Conservation (phyloP, 176 grass and related monocot species). For the Bolboschoenus planiculmis region DNA sequence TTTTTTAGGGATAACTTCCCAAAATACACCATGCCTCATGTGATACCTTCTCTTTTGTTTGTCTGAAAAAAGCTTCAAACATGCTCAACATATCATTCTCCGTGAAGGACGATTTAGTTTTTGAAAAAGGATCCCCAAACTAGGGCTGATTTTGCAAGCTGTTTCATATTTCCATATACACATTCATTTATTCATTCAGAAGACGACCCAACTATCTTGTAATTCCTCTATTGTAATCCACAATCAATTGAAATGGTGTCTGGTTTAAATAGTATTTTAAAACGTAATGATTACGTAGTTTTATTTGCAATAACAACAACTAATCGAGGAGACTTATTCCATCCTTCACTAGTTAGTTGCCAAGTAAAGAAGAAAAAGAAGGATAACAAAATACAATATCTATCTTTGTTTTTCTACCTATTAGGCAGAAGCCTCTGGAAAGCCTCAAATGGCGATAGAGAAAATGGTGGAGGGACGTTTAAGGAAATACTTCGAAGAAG, state of each 20-base stretch:
- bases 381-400: slow-evolving; percentile 4
- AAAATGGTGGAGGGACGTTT: slow-evolving; percentile 97
- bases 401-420: slow-evolving; percentile 4
- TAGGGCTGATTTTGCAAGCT: neutral
- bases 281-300: neutral
- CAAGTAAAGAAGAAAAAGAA: neutral
- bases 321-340: neutral
- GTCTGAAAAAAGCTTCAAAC: neutral
- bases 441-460: slow-evolving; percentile 87
- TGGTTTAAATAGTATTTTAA: neutral
- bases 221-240: neutral
- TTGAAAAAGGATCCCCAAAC: neutral
- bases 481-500: slow-evolving; percentile 87
- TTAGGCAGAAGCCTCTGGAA: slow-evolving; percentile 88
- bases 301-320: neutral
- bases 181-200: neutral
- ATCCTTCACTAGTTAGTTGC: neutral
- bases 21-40: neutral
- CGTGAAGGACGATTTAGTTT: neutral
- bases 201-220: neutral
- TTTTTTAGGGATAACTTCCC: neutral
- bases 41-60: neutral
- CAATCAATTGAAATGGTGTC: neutral
- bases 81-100: neutral
- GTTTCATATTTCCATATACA: neutral